Evolutionary conservation across 352 stramenopile genomes (phyloP).

Genomic region (Phytophthora sansomeana): DNA sequence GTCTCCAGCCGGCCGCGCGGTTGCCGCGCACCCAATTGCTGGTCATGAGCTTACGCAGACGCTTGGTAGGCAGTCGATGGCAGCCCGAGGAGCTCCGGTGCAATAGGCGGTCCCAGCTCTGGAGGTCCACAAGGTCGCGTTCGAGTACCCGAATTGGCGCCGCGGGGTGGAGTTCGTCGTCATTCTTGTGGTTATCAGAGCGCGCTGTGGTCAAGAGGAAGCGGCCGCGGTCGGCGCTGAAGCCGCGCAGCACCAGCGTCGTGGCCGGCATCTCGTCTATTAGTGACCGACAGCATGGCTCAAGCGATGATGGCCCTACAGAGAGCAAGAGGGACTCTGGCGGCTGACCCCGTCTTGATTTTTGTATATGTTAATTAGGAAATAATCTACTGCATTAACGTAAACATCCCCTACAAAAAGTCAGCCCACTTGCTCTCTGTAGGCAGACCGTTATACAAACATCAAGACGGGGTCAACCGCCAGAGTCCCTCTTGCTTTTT

Average conservation of each 20-base stretch:
- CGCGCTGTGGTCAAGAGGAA: slow-evolving; percentile 39
- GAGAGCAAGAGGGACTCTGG: too few species aligned
- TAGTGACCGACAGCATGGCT: too few species aligned
- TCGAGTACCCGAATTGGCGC: slow-evolving; percentile 17
- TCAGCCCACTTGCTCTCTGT: too few species aligned
- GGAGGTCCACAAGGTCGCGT: slow-evolving; percentile 52
- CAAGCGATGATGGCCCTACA: too few species aligned
- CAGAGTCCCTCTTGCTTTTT: too few species aligned
- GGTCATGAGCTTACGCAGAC: slow-evolving; percentile 64
- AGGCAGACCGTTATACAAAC: too few species aligned
- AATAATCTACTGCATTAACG: too few species aligned
- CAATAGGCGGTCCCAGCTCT: slow-evolving; percentile 54
- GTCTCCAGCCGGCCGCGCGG: slow-evolving; percentile 49
- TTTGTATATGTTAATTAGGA: too few species aligned
- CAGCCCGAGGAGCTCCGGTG: slow-evolving; percentile 5
- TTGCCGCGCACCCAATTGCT: slow-evolving; percentile 60
- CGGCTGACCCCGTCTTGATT: too few species aligned
- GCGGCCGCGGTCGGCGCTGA: slow-evolving; percentile 32
- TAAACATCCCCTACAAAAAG: too few species aligned
- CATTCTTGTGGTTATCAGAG: slow-evolving; percentile 2
- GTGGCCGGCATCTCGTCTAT: slow-evolving; percentile 2
- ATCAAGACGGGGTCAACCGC: too few species aligned
- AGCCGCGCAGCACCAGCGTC: slow-evolving; percentile 47
- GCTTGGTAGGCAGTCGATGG: slow-evolving; percentile 60
- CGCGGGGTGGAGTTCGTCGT: not conserved